Percentiles rank a stretch among this genome's conserved stretches.
Conservation (phyloP, 2,329 filamentous ascomycete genomes). For the Fonsecaea erecta region DNA sequence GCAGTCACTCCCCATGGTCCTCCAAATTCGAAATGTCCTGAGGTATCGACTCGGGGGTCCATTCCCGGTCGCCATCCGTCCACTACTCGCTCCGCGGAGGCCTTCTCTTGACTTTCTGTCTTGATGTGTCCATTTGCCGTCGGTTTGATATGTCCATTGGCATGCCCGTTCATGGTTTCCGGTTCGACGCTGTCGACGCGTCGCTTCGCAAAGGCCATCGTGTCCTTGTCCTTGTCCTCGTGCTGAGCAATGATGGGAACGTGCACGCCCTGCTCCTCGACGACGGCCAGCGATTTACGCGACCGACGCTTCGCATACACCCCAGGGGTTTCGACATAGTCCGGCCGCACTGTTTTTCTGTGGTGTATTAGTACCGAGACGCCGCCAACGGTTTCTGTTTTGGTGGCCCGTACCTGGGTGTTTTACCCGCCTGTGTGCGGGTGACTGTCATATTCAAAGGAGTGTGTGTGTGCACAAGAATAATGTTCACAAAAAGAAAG, state of each 20-base stretch:
- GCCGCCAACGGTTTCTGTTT: neutral
- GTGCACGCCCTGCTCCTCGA: constrained; percentile 31
- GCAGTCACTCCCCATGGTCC: constrained; percentile 76
- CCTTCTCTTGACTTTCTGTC: constrained; percentile 16
- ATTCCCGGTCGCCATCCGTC: constrained; percentile 50
- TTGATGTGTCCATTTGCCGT: constrained; percentile 21
- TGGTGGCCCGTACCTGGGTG: constrained; percentile 52
- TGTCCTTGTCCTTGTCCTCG: constrained; percentile 16
- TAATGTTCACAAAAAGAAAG: constrained; percentile 4
- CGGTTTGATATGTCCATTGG: constrained; percentile 29
- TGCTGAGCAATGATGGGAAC: constrained; percentile 12
- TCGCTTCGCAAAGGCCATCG: neutral
- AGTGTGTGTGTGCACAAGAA: constrained; percentile 9
- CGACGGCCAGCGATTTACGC: constrained; percentile 28
- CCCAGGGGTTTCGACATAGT: constrained; percentile 58
- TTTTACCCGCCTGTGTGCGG: constrained; percentile 58
- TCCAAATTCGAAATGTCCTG: constrained; percentile 76
- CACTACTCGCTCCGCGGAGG: constrained; percentile 40
- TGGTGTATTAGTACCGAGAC: constrained; percentile 16
- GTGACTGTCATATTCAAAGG: constrained; percentile 50
- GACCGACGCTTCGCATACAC: constrained; percentile 29
- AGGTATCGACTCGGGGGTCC: constrained; percentile 52
- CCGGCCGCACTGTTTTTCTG: constrained; percentile 58
- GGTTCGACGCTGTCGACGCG: neutral
- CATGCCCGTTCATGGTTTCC: constrained; percentile 14